Evolutionary conservation across 257 asterid species (phyloP).

Genomic region (Linderniella brevidens): DNA sequence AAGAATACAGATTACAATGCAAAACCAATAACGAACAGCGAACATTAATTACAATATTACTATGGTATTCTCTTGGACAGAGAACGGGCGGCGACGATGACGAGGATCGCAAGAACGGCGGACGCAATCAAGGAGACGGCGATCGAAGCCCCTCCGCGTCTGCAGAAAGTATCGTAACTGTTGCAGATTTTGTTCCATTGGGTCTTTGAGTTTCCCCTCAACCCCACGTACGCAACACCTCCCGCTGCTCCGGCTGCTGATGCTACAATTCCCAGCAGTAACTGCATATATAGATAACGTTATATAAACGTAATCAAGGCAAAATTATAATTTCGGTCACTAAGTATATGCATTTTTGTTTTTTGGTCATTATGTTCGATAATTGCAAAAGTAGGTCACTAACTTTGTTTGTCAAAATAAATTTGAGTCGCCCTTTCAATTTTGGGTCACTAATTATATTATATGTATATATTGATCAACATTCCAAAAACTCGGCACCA

Average conservation of each 20-base stretch:
- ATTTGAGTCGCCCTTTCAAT: too few relatives aligned
- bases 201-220: slow-evolving; percentile 46
- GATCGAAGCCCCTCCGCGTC: slow-evolving; percentile 41
- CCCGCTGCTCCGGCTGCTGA: slow-evolving; percentile 72
- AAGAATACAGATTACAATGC: too few relatives aligned
- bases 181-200: slow-evolving; percentile 47
- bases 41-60: too few relatives aligned
- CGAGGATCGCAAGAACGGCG: slow-evolving; percentile 28
- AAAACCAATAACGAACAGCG: too few relatives aligned
- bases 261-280: slow-evolving; percentile 55
- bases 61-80: slow-evolving; percentile 57
- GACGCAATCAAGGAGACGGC: slow-evolving; percentile 41
- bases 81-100: slow-evolving; percentile 35
- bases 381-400: too few relatives aligned
- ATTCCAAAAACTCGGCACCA: too few relatives aligned
- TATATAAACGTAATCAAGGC: background rate
- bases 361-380: too few relatives aligned
- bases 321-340: background rate
- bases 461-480: too few relatives aligned
- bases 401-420: too few relatives aligned
- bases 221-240: slow-evolving; percentile 60
- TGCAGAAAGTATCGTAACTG: slow-evolving; percentile 38
- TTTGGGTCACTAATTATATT: background rate
- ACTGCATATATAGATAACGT: slow-evolving; percentile 39
- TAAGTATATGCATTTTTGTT: too few relatives aligned